Evolutionary conservation across 768 basidiomycete species (phyloP).

Genomic region (Candolleomyces aberdarensis): DNA sequence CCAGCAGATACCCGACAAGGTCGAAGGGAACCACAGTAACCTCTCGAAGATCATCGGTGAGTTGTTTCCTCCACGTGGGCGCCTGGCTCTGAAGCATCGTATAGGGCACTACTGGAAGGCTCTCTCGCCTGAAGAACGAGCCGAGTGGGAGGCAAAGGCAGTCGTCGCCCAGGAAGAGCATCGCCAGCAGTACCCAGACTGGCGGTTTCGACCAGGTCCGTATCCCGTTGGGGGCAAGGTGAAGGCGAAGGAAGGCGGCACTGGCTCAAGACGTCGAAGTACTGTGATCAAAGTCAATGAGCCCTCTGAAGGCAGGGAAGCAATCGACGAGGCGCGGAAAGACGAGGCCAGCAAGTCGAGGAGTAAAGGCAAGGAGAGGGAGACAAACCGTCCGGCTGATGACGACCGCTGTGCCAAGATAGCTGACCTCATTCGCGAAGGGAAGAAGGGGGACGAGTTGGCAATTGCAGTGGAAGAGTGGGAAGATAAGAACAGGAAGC

Average conservation of each 20-base stretch:
- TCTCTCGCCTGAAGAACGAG: constrained; percentile 62
- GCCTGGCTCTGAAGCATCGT: neutral
- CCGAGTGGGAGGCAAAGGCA: constrained; percentile 76
- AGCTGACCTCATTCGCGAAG: constrained; percentile 60
- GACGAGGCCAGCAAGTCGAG: constrained; percentile 17
- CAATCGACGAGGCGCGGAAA: constrained; percentile 27
- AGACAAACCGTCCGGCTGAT: constrained; percentile 14
- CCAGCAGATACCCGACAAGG: constrained; percentile 70
- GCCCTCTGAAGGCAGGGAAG: constrained; percentile 15
- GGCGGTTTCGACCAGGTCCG: constrained; percentile 71
- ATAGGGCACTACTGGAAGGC: constrained; percentile 74
- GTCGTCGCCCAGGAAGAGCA: constrained; percentile 71
- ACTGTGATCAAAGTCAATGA: constrained; percentile 21
- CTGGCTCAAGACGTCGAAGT: constrained; percentile 19
- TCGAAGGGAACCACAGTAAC: constrained; percentile 77
- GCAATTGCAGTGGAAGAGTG: constrained; percentile 63
- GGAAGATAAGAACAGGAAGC: constrained; percentile 29
- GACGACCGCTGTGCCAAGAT: constrained; percentile 57
- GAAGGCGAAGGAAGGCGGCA: constrained; percentile 34
- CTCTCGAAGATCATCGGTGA: constrained; percentile 80
- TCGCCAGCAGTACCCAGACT: constrained; percentile 71
- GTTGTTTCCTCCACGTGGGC: constrained; percentile 15
- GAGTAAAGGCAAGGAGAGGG: constrained; percentile 15
- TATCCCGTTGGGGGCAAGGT: constrained; percentile 36
- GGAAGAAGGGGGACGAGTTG: constrained; percentile 62